These are phyloP conservation scores for Plasmodium vivax DNA, from an alignment of 169 alveolate genomes.

Conservation along the genomic window DNA sequence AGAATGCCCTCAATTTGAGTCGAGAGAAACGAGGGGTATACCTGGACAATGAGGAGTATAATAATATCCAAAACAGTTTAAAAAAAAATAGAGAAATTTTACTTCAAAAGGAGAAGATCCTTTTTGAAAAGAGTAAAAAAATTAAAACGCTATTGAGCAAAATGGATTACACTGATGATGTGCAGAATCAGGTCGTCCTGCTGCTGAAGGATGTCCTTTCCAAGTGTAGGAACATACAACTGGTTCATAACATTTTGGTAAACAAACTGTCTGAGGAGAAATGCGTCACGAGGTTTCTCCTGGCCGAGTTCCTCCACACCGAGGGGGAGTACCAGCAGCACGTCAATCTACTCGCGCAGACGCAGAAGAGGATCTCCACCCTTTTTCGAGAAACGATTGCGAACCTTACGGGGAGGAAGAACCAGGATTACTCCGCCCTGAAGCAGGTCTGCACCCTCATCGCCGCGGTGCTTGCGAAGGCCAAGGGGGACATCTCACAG, in stretches of 20 bases:
- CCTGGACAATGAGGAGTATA: slow-evolving; percentile 60
- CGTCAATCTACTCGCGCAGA: not conserved
- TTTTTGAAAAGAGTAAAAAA: slow-evolving; percentile 67
- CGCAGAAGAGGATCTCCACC: not conserved
- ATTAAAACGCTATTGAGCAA: slow-evolving; percentile 29
- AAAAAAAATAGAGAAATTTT: slow-evolving; percentile 59
- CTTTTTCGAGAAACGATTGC: not conserved
- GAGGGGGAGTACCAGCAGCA: slow-evolving; percentile 3
- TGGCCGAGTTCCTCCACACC: not conserved
- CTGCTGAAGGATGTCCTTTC: slow-evolving; percentile 14
- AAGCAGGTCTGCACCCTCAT: not conserved
- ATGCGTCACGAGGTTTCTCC: slow-evolving; percentile 24
- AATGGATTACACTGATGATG: slow-evolving; percentile 71
- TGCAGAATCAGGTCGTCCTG: slow-evolving; percentile 25
- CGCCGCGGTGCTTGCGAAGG: not conserved
- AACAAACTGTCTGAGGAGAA: slow-evolving; percentile 44
- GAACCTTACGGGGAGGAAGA: not conserved
- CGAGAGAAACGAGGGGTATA: slow-evolving; percentile 83
- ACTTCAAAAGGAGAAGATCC: slow-evolving; percentile 42
- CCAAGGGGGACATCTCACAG: not conserved
- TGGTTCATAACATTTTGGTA: slow-evolving; percentile 10
- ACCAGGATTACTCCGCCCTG: not conserved
- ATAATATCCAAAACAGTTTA: slow-evolving; percentile 48
- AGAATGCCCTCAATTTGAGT: slow-evolving; percentile 75
- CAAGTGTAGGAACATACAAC: slow-evolving; percentile 55